phyloP scores from a whole-genome alignment of 345 rosid species.

The Pseudoturritis turrita region DNA sequence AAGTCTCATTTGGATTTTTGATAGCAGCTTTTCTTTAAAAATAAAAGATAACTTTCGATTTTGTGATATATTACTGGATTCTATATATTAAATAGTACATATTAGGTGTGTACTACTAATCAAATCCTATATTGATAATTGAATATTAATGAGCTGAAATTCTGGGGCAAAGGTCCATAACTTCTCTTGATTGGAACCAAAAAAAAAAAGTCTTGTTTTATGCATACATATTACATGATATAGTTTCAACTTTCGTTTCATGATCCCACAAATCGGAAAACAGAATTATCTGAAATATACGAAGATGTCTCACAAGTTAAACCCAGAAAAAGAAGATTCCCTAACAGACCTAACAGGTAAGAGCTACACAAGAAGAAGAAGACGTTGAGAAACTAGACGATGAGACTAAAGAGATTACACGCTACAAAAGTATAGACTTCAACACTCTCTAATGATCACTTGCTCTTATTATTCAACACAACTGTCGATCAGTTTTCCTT shows the following conservation, averaged over 20 bases:
- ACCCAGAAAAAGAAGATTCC: neutral
- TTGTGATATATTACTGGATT: neutral
- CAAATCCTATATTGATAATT: neutral
- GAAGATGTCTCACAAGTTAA: neutral
- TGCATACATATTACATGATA: too few relatives aligned
- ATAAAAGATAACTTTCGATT: neutral
- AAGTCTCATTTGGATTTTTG: neutral
- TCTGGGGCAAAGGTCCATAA: too few relatives aligned
- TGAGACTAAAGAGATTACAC: constrained; percentile 23
- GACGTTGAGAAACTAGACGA: neutral
- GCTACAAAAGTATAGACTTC: constrained; percentile 1
- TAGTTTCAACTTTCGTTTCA: too few relatives aligned
- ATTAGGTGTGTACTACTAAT: too few relatives aligned
- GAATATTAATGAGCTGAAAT: neutral
- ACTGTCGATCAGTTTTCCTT: constrained; percentile 8
- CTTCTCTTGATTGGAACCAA: too few relatives aligned
- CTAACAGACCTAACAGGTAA: neutral
- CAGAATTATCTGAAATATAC: neutral
- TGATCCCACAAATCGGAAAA: neutral
- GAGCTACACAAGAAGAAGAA: constrained; percentile 21
- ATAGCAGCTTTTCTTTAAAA: neutral
- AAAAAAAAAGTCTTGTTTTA: too few relatives aligned
- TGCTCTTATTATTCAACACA: constrained; percentile 13
- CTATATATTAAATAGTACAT: too few relatives aligned
- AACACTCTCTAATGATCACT: neutral